Conservation (phyloP, 129 eudicot species). For the Flaveria sonorensis region DNA sequence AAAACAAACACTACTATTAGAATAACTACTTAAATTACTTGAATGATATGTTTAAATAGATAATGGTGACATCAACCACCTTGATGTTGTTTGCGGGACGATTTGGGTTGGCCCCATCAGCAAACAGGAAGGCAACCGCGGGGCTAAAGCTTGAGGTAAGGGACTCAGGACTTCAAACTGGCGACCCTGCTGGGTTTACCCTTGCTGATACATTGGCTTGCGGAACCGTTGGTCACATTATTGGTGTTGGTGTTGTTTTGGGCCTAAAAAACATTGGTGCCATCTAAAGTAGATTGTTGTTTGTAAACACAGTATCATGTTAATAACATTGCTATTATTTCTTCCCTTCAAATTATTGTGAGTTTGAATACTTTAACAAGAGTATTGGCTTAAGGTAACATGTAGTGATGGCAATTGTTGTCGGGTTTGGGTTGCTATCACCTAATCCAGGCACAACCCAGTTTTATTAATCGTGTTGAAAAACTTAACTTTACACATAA, state of each 20-base stretch:
- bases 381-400: not conserved
- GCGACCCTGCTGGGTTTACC: slow-evolving; percentile 99
- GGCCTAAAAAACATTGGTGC: slow-evolving; percentile 97
- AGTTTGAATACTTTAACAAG: not conserved
- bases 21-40: not conserved
- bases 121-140: slow-evolving; percentile 96
- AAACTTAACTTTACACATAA: not conserved
- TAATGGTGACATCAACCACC: slow-evolving; percentile 89
- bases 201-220: slow-evolving; percentile 96
- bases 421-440: not conserved
- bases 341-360: slow-evolving; percentile 7
- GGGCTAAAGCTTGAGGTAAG: slow-evolving; percentile 87
- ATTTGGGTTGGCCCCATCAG: slow-evolving; percentile 96
- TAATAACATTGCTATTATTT: slow-evolving; percentile 33
- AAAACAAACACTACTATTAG: not conserved
- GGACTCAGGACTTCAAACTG: slow-evolving; percentile 94
- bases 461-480: not conserved
- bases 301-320: slow-evolving; percentile 24
- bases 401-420: not conserved
- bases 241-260: slow-evolving; percentile 98
- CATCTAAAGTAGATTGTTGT: slow-evolving; percentile 34
- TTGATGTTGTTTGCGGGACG: slow-evolving; percentile 96
- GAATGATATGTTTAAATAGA: slow-evolving; percentile 41
- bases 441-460: not conserved
- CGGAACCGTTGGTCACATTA: slow-evolving; percentile 91